Conservation (phyloP, 2,329 filamentous ascomycete genomes). For the Colletotrichum lentis region DNA sequence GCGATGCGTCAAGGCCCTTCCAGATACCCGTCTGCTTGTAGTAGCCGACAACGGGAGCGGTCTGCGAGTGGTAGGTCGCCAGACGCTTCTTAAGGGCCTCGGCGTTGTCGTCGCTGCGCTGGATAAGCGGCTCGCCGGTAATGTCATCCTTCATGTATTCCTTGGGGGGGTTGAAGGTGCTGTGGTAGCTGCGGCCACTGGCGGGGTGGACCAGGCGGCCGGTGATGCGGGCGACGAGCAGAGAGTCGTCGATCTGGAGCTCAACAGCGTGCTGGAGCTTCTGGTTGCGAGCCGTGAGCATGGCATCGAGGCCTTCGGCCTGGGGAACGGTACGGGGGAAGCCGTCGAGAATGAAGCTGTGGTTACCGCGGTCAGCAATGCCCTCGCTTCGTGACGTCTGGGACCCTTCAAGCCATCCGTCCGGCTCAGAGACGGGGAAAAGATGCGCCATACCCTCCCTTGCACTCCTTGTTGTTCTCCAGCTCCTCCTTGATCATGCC, state of each 20-base stretch:
- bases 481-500: conserved; percentile 99
- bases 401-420: conserved; percentile 2
- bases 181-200: conserved; percentile 96
- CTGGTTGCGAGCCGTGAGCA: conserved; percentile 81
- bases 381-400: background rate
- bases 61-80: conserved; percentile 92
- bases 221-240: conserved; percentile 95
- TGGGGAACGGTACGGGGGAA: conserved; percentile 97
- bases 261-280: conserved; percentile 94
- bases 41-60: conserved; percentile 89
- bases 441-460: conserved; percentile 77
- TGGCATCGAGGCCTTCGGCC: conserved; percentile 91
- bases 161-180: conserved; percentile 98
- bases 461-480: conserved; percentile 92
- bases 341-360: conserved; percentile 96
- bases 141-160: conserved; percentile 92
- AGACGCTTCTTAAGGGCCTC: conserved; percentile 96
- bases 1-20: conserved; percentile 93
- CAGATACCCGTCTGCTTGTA: conserved; percentile 98
- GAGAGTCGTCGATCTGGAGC: conserved; percentile 93
- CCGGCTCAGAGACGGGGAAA: background rate
- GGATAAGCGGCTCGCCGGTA: conserved; percentile 94
- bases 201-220: conserved; percentile 95
- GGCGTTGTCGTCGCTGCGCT: conserved; percentile 96
- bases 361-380: conserved; percentile 21